phyloP scores from a whole-genome alignment of 2,329 filamentous ascomycete species.

The Neoscytalidium dimidiatum region DNA sequence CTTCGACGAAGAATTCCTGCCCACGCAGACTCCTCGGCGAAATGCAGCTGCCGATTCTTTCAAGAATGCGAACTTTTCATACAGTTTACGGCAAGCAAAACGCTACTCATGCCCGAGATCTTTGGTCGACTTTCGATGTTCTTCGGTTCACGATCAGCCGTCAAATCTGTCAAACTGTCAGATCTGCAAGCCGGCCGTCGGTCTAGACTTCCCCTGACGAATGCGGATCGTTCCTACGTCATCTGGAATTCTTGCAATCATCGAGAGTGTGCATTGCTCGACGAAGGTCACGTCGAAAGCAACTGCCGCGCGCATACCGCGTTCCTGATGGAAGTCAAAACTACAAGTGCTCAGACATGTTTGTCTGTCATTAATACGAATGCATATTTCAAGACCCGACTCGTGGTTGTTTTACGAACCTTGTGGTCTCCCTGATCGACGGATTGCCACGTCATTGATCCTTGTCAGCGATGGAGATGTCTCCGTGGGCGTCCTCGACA shows the following conservation, averaged over 20 bases:
- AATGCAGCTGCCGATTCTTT: not conserved
- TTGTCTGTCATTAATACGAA: too few relatives aligned
- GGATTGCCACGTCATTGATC: not conserved
- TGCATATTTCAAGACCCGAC: too few relatives aligned
- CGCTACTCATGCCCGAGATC: too few relatives aligned
- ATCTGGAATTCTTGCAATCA: too few relatives aligned
- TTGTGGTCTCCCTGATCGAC: not conserved
- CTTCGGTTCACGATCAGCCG: too few relatives aligned
- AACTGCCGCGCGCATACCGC: too few relatives aligned
- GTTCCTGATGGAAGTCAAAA: too few relatives aligned
- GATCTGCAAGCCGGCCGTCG: not conserved
- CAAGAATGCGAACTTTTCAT: not conserved
- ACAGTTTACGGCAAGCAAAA: too few relatives aligned
- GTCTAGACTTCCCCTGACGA: not conserved
- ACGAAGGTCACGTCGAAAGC: too few relatives aligned
- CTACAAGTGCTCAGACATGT: too few relatives aligned
- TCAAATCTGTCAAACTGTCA: not conserved
- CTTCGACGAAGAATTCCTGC: not conserved
- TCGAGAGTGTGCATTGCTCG: too few relatives aligned
- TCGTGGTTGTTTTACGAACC: not conserved
- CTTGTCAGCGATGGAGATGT: not conserved
- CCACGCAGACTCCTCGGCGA: not conserved
- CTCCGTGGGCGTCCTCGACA: not conserved
- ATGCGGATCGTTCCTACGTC: not conserved
- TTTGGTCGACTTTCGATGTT: too few relatives aligned